phyloP scores from a whole-genome alignment of 805 yeast species.

The Candida multigemmis region DNA sequence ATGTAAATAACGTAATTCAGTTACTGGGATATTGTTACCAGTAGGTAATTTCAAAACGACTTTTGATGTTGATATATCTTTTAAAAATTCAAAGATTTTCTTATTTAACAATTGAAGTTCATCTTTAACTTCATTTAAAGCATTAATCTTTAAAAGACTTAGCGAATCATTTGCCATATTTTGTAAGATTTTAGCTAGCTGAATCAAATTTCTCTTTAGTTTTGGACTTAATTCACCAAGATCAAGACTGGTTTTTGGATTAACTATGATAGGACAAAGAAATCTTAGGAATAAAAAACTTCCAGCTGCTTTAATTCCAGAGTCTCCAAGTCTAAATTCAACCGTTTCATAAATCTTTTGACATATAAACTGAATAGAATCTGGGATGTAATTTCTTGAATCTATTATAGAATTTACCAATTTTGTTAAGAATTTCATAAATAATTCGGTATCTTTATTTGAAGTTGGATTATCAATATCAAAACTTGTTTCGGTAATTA shows the following conservation, averaged over 20 bases:
- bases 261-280: constrained; percentile 85
- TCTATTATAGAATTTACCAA: constrained; percentile 51
- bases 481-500: constrained; percentile 39
- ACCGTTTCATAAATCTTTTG: constrained; percentile 53
- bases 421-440: constrained; percentile 46
- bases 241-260: constrained; percentile 58
- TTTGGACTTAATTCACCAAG: constrained; percentile 17
- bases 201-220: constrained; percentile 59
- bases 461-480: constrained; percentile 51
- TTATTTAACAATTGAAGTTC: constrained; percentile 24
- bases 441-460: constrained; percentile 29
- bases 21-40: constrained; percentile 17
- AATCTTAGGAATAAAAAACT: constrained; percentile 79
- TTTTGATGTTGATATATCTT: constrained; percentile 11
- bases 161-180: constrained; percentile 79
- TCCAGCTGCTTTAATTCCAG: constrained; percentile 62
- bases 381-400: constrained; percentile 54
- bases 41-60: constrained; percentile 12
- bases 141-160: constrained; percentile 55
- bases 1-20: constrained; percentile 31
- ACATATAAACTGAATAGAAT: constrained; percentile 65
- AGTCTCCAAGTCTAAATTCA: constrained; percentile 51
- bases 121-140: constrained; percentile 31
- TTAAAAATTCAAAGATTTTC: constrained; percentile 20
- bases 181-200: constrained; percentile 77